Conservation (phyloP, 2,329 filamentous ascomycete species). For the Aspergillus brunneoviolaceus region DNA sequence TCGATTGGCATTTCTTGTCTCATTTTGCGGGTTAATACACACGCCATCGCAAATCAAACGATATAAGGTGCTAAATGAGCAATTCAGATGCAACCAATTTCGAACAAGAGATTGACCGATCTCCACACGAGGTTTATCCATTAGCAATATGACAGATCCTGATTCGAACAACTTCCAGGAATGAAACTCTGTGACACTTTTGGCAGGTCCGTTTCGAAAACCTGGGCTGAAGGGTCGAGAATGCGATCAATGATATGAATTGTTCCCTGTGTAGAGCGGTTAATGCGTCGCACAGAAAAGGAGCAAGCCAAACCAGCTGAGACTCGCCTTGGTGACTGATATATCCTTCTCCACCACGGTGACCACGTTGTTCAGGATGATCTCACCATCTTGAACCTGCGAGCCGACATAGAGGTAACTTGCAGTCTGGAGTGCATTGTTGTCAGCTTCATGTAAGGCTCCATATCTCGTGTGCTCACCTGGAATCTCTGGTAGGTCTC, state of each 20-base stretch:
- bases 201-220: conserved; percentile 1
- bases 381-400: background rate
- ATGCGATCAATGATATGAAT: conserved; percentile 7
- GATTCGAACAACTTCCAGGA: conserved; percentile 8
- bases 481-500: conserved; percentile 1
- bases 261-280: background rate
- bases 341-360: conserved; percentile 3
- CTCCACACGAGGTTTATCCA: background rate
- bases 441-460: background rate
- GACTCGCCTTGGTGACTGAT: background rate
- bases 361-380: conserved; percentile 7
- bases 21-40: too few species aligned
- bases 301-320: too few species aligned
- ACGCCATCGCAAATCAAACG: too few species aligned
- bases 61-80: too few species aligned
- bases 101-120: rapidly evolving
- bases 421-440: background rate
- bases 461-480: background rate
- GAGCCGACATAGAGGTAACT: conserved; percentile 6
- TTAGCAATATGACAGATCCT: conserved; percentile 5
- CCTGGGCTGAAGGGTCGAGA: conserved; percentile 2
- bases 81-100: too few species aligned
- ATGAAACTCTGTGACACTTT: conserved; percentile 2
- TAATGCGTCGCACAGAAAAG: too few species aligned
- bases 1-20: too few species aligned